Base-by-base conservation (phyloP, 2,329 filamentous ascomycete genomes). In the Colletotrichum graminicola region DNA sequence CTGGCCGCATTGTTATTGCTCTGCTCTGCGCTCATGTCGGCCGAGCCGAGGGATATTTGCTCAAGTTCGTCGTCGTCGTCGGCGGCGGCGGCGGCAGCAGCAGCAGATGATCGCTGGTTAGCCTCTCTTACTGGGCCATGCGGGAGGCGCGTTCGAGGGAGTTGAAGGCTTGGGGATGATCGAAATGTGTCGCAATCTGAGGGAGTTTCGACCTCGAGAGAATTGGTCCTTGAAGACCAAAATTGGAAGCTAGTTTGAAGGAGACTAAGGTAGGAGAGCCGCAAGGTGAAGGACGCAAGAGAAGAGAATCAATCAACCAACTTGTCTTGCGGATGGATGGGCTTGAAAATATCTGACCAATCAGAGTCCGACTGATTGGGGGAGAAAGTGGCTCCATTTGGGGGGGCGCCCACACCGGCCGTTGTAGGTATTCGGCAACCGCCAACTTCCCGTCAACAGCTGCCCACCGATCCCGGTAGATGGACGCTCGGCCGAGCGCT, bases 1-100 rank as follows among this genome's bases (percentile, higher is more conserved):
- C 68, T 72, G 71, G 62, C 68, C 71, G 68, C 71, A 73, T 73
- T 49, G 63, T 73, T 68, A 29, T 67, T 64, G 65, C 54, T 68
- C 69, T 69, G 65, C 65, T 68, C 65, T 69, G 69, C 69, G 60
- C 65, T 68, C 69, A 72, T 72, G 54, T 72, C 69, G 66, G 60
- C 65, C 65, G 49, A 60, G 60, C 26, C 18, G 32, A 23, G 14
- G 57, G 3, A n/a, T 29, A 11, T 43, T 16, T 26, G 39, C 23
- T 47, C 18, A 41, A 41, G 36, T 54, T 16, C 65, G 21, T 52
- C 52, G 47, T 52, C 23, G 23, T 16, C 65, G 21, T 52, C 52
- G 47, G 41, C 23, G 23, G 51, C 68, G 54, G 21, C 59, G 18
- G 45, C 59, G 3, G 63, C 68, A 59, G 23, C 59, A n/a, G 52